A percentile compares a stretch with the other conserved stretches of the same genome.
Evolutionary conservation across 2,329 filamentous ascomycete species (phyloP).

Genomic region (Aureobasidium sp.): DNA sequence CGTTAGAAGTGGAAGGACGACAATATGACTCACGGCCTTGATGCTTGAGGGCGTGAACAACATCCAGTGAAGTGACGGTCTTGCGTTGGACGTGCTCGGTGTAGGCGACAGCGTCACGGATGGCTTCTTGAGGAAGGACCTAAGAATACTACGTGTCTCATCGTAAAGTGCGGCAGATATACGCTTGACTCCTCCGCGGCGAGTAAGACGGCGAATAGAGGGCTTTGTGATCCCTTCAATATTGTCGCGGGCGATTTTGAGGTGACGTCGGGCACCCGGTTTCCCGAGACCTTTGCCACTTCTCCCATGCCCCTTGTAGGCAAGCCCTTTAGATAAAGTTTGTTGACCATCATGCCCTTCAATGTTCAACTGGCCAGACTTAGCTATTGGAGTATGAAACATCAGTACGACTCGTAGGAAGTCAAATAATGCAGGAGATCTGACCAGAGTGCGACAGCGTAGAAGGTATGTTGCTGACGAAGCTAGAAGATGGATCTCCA

Average conservation of each 20-base stretch:
- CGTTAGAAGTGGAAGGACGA: neutral
- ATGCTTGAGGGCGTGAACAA: neutral
- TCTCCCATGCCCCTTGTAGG: too few species aligned
- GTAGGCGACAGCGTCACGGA: neutral
- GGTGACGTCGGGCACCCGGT: neutral
- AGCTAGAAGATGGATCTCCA: too few species aligned
- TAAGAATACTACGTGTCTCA: constrained; percentile 50
- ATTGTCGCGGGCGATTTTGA: neutral
- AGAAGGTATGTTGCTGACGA: too few species aligned
- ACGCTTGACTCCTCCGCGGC: constrained; percentile 51
- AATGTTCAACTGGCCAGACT: too few species aligned
- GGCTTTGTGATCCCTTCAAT: neutral
- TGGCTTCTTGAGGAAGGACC: neutral
- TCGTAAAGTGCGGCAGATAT: constrained; percentile 62
- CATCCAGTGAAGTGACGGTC: neutral
- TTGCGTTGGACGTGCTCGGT: neutral
- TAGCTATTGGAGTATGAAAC: too few species aligned
- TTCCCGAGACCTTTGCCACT: too few species aligned
- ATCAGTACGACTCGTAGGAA: too few species aligned
- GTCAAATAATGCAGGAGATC: too few species aligned
- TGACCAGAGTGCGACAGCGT: too few species aligned
- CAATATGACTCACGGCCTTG: neutral
- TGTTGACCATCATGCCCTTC: too few species aligned
- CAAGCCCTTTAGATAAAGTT: too few species aligned
- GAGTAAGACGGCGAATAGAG: neutral